These are phyloP conservation scores for Oehlia diaphana DNA, from an alignment of 192 early-diverging fungal genomes.

Conservation along the genomic window DNA sequence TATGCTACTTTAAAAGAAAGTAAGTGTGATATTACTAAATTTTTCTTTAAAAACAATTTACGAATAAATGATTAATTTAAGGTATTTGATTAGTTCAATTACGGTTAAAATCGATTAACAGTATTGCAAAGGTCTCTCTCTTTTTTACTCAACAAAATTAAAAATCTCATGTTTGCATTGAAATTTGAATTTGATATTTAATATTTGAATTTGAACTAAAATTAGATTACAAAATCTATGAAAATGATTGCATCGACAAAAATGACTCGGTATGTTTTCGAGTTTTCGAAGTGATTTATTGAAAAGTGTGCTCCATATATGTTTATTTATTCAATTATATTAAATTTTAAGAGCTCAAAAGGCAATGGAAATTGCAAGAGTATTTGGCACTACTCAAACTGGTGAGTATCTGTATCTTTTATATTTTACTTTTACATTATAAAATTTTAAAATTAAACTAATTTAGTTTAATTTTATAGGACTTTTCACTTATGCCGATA, in stretches of 20 bases:
- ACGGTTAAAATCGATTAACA: conserved; percentile 93
- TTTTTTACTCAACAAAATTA: neutral
- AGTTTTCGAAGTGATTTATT: neutral
- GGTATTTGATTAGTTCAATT: conserved; percentile 68
- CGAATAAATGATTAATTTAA: neutral
- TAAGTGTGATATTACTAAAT: conserved; percentile 40
- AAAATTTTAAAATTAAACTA: conserved; percentile 15
- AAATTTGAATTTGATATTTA: neutral
- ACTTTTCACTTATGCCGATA: conserved; percentile 73
- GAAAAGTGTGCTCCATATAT: neutral
- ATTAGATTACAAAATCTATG: conserved; percentile 97
- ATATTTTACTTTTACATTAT: neutral
- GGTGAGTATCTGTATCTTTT: neutral
- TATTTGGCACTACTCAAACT: conserved; percentile 21
- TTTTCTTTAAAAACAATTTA: neutral
- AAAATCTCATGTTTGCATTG: neutral
- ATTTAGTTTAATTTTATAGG: conserved; percentile 42
- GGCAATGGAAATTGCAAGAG: conserved; percentile 28
- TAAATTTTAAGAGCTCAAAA: conserved; percentile 25
- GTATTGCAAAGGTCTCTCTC: conserved; percentile 79
- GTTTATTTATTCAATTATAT: neutral
- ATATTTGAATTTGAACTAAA: neutral
- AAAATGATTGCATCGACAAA: conserved; percentile 99
- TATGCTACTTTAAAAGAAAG: conserved; percentile 95
- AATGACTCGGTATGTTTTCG: conserved; percentile 63